Base-by-base conservation (phyloP, 2,329 filamentous ascomycete species). In the Arthroderma uncinatum region DNA sequence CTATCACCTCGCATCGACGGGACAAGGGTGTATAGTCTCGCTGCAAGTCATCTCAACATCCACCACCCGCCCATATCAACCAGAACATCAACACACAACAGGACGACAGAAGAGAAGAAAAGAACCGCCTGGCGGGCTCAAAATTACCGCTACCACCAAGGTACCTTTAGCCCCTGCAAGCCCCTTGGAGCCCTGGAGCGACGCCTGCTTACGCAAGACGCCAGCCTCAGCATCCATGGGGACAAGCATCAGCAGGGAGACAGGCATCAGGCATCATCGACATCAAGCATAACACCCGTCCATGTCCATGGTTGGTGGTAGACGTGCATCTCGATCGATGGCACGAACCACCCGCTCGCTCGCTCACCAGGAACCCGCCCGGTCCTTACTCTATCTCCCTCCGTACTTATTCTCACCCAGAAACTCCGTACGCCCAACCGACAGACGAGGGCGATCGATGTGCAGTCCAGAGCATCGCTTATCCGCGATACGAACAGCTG, bases 91-190 rank as follows among this genome's bases (percentile, higher is more conserved):
- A 42, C n/a, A 42, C n/a, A 2, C 2, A 42, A 9, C 4, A 9
- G 25, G 19, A 23, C 8, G 12, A 23, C 10, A 5, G 25, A 47
- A 47, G 25, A 47, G 40, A 21, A 47, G 23, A 47, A 4, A 4
- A 1, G 40, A 50, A 30, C 47, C 23, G 28, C 9, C 47, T 19
- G 21, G 19, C 19, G 28, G 16, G 25, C 12, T 50, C 25, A 50
- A 50, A 50, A 25, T 50, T 50, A 50, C 47, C 47, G 14, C 47
- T 50, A 34, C 47, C n/a, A 50, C 47, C 25, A 50, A 50, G 47
- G 47, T 50, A 50, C 47, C 33, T 50, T 23, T n/a, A 30, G 28
- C 39, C 47, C 47, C 19, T 50, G 47, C 28, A 33, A 50, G 39
- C 14, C 25, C 12, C 12, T 10, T n/a, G 6, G n/a, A n/a, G n/a